phyloP scores from a whole-genome alignment of 2,329 filamentous ascomycete species.

The Diplodia mutila region DNA sequence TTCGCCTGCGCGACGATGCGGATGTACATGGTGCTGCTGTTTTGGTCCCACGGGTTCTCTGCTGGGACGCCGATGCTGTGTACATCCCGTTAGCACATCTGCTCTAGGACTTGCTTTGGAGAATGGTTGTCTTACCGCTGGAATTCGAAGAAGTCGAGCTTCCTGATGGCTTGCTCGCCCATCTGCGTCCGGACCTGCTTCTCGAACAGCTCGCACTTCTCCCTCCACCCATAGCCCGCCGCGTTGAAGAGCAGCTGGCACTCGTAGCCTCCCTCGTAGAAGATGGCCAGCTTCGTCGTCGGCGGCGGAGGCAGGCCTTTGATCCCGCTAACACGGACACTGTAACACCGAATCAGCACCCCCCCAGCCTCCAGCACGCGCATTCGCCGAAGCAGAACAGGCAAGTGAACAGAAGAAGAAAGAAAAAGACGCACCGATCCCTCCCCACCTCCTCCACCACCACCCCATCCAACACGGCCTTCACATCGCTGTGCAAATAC shows the following conservation, averaged over 20 bases:
- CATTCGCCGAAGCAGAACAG: too few species aligned
- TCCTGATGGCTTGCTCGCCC: conserved; percentile 9
- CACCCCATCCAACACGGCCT: conserved; percentile 44
- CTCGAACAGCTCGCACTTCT: conserved; percentile 22
- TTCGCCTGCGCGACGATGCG: conserved; percentile 38
- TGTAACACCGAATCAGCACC: conserved; percentile 12
- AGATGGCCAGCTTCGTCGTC: conserved; percentile 48
- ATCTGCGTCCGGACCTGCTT: conserved; percentile 23
- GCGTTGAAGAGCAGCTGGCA: conserved; percentile 43
- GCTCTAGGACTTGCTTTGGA: not conserved
- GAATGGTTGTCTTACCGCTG: not conserved
- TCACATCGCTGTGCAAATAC: conserved; percentile 52
- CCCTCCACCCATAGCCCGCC: conserved; percentile 30
- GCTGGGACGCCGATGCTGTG: conserved; percentile 30
- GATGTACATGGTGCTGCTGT: conserved; percentile 39
- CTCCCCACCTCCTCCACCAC: conserved; percentile 38
- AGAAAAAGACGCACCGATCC: conserved; percentile 30
- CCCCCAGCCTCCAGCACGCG: too few species aligned
- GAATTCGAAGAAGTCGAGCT: conserved; percentile 25
- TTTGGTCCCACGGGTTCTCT: conserved; percentile 35
- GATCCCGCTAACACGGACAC: conserved; percentile 44
- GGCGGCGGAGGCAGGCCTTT: conserved; percentile 45
- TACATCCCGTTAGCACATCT: not conserved
- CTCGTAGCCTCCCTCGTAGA: conserved; percentile 45
- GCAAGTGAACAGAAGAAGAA: too few species aligned